A percentile compares a stretch with the other conserved stretches of the same genome.
phyloP scores from a whole-genome alignment of 2,329 filamentous ascomycete species.

The Hypoxylon sp. region DNA sequence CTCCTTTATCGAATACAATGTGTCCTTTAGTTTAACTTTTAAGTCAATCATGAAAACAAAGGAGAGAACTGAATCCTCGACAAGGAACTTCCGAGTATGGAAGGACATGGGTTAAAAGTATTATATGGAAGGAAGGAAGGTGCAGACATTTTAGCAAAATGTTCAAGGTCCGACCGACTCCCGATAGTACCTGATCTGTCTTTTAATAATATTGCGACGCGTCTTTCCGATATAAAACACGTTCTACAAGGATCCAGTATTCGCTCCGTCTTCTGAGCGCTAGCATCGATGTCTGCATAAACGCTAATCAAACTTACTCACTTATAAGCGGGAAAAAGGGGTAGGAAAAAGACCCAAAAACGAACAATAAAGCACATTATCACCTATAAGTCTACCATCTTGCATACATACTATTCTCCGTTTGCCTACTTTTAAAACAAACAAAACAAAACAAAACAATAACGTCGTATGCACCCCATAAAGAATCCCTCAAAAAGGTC shows the following conservation, averaged over 20 bases:
- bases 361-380: slow-evolving; percentile 7
- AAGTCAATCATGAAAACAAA: slow-evolving; percentile 19
- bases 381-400: no score
- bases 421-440: no score
- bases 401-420: no score
- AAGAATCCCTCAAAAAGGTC: no score
- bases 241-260: slow-evolving; percentile 32
- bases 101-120: not conserved
- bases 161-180: no score
- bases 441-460: no score
- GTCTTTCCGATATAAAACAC: slow-evolving; percentile 31
- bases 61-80: slow-evolving; percentile 1
- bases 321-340: slow-evolving; percentile 24
- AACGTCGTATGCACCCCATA: no score
- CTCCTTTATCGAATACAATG: no score
- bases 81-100: not conserved
- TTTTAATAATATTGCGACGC: slow-evolving; percentile 28
- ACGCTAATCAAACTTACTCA: slow-evolving; percentile 33
- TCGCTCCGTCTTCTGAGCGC: slow-evolving; percentile 24
- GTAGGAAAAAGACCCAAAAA: slow-evolving; percentile 13
- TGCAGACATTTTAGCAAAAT: no score
- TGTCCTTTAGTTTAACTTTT: slow-evolving; percentile 9
- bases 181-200: slow-evolving; percentile 14
- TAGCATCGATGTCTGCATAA: slow-evolving; percentile 17
- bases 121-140: not conserved